Percentiles rank a stretch among this genome's conserved stretches.
phyloP scores from a whole-genome alignment of 768 basidiomycete genomes.

The Lactarius tabidus region DNA sequence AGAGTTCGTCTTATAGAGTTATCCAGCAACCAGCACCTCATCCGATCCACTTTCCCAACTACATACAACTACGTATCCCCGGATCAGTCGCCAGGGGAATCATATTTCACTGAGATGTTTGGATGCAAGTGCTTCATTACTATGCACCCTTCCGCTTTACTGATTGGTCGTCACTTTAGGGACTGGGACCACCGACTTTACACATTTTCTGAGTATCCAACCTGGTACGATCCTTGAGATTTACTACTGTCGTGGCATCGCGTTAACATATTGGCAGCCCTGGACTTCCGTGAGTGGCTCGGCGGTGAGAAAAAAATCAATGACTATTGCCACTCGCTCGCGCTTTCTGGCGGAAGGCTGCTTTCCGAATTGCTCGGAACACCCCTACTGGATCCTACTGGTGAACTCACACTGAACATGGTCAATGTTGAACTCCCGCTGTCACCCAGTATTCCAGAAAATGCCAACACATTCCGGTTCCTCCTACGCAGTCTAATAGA shows the following conservation, averaged over 20 bases:
- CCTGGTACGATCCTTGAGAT: constrained; percentile 39
- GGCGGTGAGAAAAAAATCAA: constrained; percentile 75
- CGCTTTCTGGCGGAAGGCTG: constrained; percentile 57
- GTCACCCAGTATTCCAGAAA: constrained; percentile 27
- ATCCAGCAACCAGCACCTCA: constrained; percentile 57
- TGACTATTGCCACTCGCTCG: constrained; percentile 65
- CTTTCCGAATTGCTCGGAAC: constrained; percentile 63
- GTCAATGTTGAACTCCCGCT: constrained; percentile 48
- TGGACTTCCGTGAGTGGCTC: constrained; percentile 67
- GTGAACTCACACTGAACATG: constrained; percentile 67
- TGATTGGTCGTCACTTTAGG: constrained; percentile 36
- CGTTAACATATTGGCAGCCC: constrained; percentile 39
- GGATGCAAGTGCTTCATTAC: constrained; percentile 39
- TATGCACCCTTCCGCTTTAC: background rate
- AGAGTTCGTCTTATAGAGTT: background rate
- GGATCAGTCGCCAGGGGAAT: constrained; percentile 32
- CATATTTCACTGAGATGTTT: constrained; percentile 48
- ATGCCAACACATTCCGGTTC: constrained; percentile 18
- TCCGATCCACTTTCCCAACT: constrained; percentile 57
- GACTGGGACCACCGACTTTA: constrained; percentile 59
- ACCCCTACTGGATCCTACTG: constrained; percentile 49
- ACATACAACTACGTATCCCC: constrained; percentile 50
- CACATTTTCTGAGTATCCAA: constrained; percentile 49
- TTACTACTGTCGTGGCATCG: background rate
- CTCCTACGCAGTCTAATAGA: constrained; percentile 30